Evolutionary conservation across 2,329 filamentous ascomycete genomes (phyloP), one percentile per base, ranked within the genome.

Genomic region (Colletotrichum navitas): DNA sequence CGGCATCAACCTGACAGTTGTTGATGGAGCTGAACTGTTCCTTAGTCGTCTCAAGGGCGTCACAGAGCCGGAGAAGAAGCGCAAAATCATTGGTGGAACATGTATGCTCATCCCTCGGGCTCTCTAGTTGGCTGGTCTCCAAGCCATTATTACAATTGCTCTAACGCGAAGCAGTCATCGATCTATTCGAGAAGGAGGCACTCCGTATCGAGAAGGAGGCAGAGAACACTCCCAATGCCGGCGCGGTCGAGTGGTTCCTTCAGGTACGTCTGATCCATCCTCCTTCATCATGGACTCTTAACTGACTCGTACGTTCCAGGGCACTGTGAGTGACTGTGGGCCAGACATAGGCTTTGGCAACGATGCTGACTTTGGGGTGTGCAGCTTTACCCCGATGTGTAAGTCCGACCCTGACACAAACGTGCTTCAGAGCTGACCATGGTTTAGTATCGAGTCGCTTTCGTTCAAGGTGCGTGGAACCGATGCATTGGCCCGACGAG

Each of bases 1-100:
- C 0, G 93, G 93, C 1, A 97, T 98, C 81, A 96, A 97, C 81
- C 86, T 98, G 3, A 97, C 93, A 0, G 92, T 98, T 36, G 90
- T 97, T 2, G 93, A 98, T 79, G 94, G 90, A 0, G 87, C 88
- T 12, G 86, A 97, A 72, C 84, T 88, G 34, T 98, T 98, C 85
- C 85, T 98, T n/a, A 83, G 84, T 39, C 87, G 90, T 32, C 89
- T 98, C 1, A 88, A 89, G 74, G 95, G 94, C 24, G 89, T 97
- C 34, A 85, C 83, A 0, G 94, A 91, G 39, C 95, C 95, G 0
- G 95, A 98, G 83, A 89, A 89, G 79, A 98, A 97, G 87, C 88
- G 95, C 66, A 97, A 97, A 84, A 91, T 98, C 76, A 98, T 98
- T 73, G 95, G 94, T 67, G 89, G 87, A 74, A 93, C 89, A 52